Base-by-base conservation (phyloP, 495 filamentous ascomycete species). In the Penicillium verhagenii region DNA sequence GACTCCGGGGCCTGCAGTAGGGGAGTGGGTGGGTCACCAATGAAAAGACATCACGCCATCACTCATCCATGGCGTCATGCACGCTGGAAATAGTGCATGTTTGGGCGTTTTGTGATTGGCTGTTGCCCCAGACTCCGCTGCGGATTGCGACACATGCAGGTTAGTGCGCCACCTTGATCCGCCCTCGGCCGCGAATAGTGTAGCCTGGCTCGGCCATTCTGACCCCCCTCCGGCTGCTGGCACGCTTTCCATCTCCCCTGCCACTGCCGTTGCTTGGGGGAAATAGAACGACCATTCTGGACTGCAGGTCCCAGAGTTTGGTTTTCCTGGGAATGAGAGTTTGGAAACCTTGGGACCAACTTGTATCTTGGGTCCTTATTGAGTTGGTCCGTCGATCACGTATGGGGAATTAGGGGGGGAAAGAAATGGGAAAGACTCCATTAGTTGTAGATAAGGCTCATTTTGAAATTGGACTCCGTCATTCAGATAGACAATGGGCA, bases 21-120 rank as follows among this genome's bases (percentile, higher is more conserved):
- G 47, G 53, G 51, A 53, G 52, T 48, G 35, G 35, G 35, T 21
- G 39, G 35, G 33, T 20, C 16, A 29, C 62, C 63, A 69, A 71
- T 67, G 50, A 68, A 55, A 56, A 47, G 13, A 23, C 28, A 71
- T 68, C 64, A 72, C 68, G 60, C 69, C 66, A 67, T 64, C 37
- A 57, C 50, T 42, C 50, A 52, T 61, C 31, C 57, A 67, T 73
- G 64, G 67, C 72, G 69, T 75, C 69, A 75, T 72, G 70, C 67
- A 70, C 25, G 46, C 57, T 64, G 63, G 52, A 63, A 65, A 69
- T 73, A 72, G 70, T 71, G 64, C 63, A 53, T 45, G 26, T 49
- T 58, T 39, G 46, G 20, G 23, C 9, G 16, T 16, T 16, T 9
- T 13, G 29, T 72, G 52, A 71, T 73, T 72, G 67, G 70, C 14